Base-by-base conservation (phyloP, 2,329 filamentous ascomycete species). In the Alternaria novae-zelandiae region DNA sequence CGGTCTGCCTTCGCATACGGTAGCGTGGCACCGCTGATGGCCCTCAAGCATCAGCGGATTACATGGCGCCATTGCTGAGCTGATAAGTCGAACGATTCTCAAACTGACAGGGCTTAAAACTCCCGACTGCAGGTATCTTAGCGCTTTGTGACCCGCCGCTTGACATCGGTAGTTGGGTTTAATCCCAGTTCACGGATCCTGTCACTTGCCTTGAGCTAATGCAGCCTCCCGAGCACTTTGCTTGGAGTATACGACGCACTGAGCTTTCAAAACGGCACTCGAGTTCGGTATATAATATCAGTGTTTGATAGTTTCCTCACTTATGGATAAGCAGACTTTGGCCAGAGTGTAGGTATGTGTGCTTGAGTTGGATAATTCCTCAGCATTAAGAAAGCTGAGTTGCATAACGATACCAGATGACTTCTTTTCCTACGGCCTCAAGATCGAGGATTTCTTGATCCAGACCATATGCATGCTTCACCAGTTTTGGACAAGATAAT, bases 181-280 rank as follows among this genome's bases (percentile, higher is more conserved):
- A 23, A 43, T 45, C 50, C 56, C 26, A 50, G 50, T 59, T 21
- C 32, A 45, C 26, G 50, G 44, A 51, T 55, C 32, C 32, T 32
- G 43, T 30, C 30, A 45, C 44, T 36, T 46, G 28, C 32, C 21
- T 26, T 26, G 17, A 36, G 57, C 61, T 63, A 60, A 60, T 51
- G 61, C 61, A 63, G 57, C 51, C 32, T 55, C 51, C 61, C 50
- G 60, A 23, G 36, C 20, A 53, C 41, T 41, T 55, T 28, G 15
- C 12, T 36, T 28, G 30, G 17, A 20, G 43, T 46, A 12, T 41
- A 32, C 21, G 13, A 15, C 7, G 43, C 44, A 46, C 13, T 43
- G 15, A 26, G 25, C 44, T 30, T 12, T 32, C 8, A 17, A 23
- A 4, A 43, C n/a, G 12, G 28, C n/a, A 28, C 28, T 30, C 10